Evolutionary conservation across 805 yeast species (phyloP).

Genomic region (Myxozyma udenii): DNA sequence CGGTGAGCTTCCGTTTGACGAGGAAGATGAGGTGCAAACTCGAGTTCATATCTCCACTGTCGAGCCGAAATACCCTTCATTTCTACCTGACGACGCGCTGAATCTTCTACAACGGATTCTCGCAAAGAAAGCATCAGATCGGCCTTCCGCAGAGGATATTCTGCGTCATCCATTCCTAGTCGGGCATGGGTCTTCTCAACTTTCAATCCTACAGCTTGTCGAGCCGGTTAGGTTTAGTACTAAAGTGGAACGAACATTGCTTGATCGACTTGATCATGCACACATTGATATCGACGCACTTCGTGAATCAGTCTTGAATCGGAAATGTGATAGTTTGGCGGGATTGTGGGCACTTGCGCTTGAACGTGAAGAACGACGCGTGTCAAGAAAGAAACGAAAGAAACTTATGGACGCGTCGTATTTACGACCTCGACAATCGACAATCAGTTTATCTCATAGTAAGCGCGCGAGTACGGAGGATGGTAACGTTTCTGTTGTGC

Average conservation of each 20-base stretch:
- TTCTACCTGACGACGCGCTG: slow-evolving; percentile 50
- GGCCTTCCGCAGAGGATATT: slow-evolving; percentile 59
- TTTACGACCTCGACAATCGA: neutral
- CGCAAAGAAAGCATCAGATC: slow-evolving; percentile 58
- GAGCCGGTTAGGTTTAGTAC: slow-evolving; percentile 52
- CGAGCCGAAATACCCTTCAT: slow-evolving; percentile 58
- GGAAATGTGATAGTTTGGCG: slow-evolving; percentile 65
- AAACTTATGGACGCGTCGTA: slow-evolving; percentile 1
- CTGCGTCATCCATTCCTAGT: slow-evolving; percentile 47
- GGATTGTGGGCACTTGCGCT: slow-evolving; percentile 71
- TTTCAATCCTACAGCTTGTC: slow-evolving; percentile 43
- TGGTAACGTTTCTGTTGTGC: neutral
- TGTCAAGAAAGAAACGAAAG: slow-evolving; percentile 5
- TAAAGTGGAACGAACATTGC: slow-evolving; percentile 57
- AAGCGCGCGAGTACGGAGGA: slow-evolving; percentile 4
- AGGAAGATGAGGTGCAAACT: slow-evolving; percentile 64
- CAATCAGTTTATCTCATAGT: slow-evolving; percentile 6
- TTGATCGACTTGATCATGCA: slow-evolving; percentile 56
- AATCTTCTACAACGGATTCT: slow-evolving; percentile 55
- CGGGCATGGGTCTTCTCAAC: slow-evolving; percentile 32
- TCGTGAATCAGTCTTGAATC: slow-evolving; percentile 53
- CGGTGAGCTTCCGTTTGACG: slow-evolving; percentile 91
- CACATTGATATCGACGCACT: slow-evolving; percentile 65
- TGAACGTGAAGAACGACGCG: slow-evolving; percentile 39
- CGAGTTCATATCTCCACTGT: slow-evolving; percentile 57